Percentiles rank a stretch among this genome's conserved stretches.
Conservation (phyloP, 2,329 filamentous ascomycete species). For the Periconia macrospinosa region DNA sequence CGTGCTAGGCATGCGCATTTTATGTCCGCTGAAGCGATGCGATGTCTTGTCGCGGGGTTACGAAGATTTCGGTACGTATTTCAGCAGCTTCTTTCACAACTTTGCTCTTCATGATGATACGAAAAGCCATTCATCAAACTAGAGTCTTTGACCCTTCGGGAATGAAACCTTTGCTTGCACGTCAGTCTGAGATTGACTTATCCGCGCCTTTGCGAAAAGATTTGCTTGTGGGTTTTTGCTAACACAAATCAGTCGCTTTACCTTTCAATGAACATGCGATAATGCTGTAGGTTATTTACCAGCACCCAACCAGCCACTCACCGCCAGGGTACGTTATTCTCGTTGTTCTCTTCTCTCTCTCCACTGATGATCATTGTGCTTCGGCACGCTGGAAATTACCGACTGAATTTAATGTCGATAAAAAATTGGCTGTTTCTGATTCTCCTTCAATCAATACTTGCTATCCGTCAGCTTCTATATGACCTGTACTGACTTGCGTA, state of each 20-base stretch:
- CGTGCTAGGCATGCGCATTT: neutral
- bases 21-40: neutral
- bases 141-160: slow-evolving; percentile 50
- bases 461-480: slow-evolving; percentile 3
- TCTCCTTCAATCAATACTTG: slow-evolving; percentile 8
- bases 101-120: slow-evolving; percentile 41
- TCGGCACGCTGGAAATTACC: slow-evolving; percentile 50
- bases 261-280: neutral
- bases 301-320: neutral
- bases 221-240: slow-evolving; percentile 9
- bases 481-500: slow-evolving; percentile 17
- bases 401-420: slow-evolving; percentile 46
- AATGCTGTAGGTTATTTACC: too few species aligned
- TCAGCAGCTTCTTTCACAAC: slow-evolving; percentile 4
- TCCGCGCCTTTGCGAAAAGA: neutral
- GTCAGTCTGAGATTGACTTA: slow-evolving; percentile 45
- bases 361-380: slow-evolving; percentile 46
- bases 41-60: neutral
- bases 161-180: slow-evolving; percentile 49
- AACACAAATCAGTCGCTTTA: slow-evolving; percentile 12
- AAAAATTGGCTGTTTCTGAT: slow-evolving; percentile 47
- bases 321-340: slow-evolving; percentile 12
- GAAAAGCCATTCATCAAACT: slow-evolving; percentile 48
- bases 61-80: slow-evolving; percentile 12
- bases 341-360: slow-evolving; percentile 5